These are phyloP conservation scores for Saussurea involucrata DNA, from an alignment of 129 eudicot species.

Conservation along the genomic window DNA sequence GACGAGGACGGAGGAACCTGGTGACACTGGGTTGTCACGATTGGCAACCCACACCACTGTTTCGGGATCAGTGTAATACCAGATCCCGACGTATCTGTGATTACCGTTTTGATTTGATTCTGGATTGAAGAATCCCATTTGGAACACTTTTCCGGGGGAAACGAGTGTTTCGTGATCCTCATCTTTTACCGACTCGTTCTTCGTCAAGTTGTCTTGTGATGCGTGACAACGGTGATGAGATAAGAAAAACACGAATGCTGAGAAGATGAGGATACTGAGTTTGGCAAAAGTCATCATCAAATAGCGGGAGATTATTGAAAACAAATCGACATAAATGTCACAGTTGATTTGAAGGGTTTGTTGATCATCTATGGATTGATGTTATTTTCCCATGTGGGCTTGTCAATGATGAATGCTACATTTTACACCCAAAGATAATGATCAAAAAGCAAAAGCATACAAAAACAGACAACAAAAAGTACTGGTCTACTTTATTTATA, in stretches of 20 bases:
- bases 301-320: conserved; percentile 13
- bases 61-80: conserved; percentile 34
- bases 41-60: conserved; percentile 67
- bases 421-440: conserved; percentile 3
- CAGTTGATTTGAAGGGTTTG: neutral
- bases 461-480: neutral
- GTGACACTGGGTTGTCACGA: conserved; percentile 34
- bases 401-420: neutral
- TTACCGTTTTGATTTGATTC: conserved; percentile 1
- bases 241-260: neutral
- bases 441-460: conserved; percentile 8
- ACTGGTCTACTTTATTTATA: neutral
- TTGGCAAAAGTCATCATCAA: neutral
- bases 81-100: conserved; percentile 42
- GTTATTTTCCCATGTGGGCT: conserved; percentile 7
- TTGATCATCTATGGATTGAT: neutral
- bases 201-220: conserved; percentile 15
- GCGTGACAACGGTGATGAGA: conserved; percentile 1
- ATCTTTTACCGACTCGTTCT: conserved; percentile 18
- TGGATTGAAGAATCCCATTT: conserved; percentile 46
- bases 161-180: conserved; percentile 25
- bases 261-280: conserved; percentile 8
- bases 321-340: neutral
- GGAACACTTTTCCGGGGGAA: conserved; percentile 35
- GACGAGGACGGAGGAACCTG: conserved; percentile 1